A percentile compares a stretch with the other conserved stretches of the same genome.
Evolutionary conservation across 805 yeast species (phyloP).

Genomic region (Wickerhamiella azymoides): DNA sequence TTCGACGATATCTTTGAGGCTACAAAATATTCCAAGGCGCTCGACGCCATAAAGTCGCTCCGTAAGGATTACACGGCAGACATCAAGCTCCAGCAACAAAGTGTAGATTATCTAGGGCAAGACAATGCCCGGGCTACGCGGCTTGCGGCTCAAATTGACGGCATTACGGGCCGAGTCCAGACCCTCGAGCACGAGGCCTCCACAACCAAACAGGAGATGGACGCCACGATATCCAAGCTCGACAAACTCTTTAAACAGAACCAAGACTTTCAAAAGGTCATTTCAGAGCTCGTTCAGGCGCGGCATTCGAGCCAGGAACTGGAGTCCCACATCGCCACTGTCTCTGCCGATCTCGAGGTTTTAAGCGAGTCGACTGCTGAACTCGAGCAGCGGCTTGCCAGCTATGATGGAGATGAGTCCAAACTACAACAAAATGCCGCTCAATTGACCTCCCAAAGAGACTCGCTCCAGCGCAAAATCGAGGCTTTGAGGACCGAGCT

Average conservation of each 20-base stretch:
- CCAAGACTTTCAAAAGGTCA: constrained; percentile 63
- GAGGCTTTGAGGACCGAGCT: not conserved
- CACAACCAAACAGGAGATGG: constrained; percentile 36
- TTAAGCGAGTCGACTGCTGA: constrained; percentile 22
- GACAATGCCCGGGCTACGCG: constrained; percentile 63
- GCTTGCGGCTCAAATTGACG: constrained; percentile 35
- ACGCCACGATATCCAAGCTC: constrained; percentile 40
- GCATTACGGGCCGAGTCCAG: constrained; percentile 33
- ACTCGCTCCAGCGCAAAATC: constrained; percentile 10
- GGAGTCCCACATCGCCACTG: constrained; percentile 37
- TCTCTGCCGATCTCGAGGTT: constrained; percentile 34
- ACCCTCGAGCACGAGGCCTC: constrained; percentile 36
- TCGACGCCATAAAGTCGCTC: constrained; percentile 61
- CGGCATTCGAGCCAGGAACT: constrained; percentile 34
- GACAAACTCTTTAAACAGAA: constrained; percentile 56
- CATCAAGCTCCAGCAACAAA: constrained; percentile 60
- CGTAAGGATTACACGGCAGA: constrained; percentile 68
- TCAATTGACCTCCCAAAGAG: constrained; percentile 10
- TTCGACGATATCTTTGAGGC: constrained; percentile 97
- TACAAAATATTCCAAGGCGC: constrained; percentile 76
- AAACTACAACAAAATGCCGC: constrained; percentile 5
- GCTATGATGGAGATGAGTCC: constrained; percentile 2
- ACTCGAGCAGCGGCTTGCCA: constrained; percentile 28
- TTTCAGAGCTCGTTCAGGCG: constrained; percentile 49
- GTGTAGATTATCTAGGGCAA: constrained; percentile 58